Conservation (phyloP, 1,284 basidiomycete genomes). For the Singerocomus inundabilis region DNA sequence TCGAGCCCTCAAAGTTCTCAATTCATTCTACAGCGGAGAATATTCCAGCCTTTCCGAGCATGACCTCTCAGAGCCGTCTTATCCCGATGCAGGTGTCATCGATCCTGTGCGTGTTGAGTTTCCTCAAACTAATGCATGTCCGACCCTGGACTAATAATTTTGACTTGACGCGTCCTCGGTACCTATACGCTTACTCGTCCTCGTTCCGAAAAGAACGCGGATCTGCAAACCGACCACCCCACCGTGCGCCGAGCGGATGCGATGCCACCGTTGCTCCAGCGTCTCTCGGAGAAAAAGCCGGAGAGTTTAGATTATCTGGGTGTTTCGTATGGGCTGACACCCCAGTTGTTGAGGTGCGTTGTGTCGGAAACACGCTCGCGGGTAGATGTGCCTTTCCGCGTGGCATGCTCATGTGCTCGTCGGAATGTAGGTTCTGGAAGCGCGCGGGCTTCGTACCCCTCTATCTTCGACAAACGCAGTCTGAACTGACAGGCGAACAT, state of each 20-base stretch:
- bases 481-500: constrained; percentile 96
- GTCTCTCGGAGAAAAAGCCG: constrained; percentile 87
- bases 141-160: constrained; percentile 5
- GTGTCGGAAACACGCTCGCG: not conserved
- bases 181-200: not conserved
- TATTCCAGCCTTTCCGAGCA: constrained; percentile 87
- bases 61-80: constrained; percentile 47
- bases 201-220: constrained; percentile 35
- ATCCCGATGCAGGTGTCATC: constrained; percentile 60
- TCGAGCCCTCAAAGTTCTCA: constrained; percentile 85
- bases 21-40: constrained; percentile 91
- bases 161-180: not conserved
- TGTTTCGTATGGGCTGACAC: constrained; percentile 94
- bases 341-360: constrained; percentile 72
- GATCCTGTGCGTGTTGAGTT: constrained; percentile 55
- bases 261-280: constrained; percentile 94
- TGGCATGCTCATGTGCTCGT: too few species aligned
- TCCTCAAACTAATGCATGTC: not conserved
- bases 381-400: not conserved
- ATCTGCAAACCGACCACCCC: constrained; percentile 73
- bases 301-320: constrained; percentile 94
- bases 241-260: constrained; percentile 70
- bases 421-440: constrained; percentile 98
- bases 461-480: constrained; percentile 91
- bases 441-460: constrained; percentile 88